phyloP scores from a whole-genome alignment of 2,329 filamentous ascomycete genomes.

The Diplodia sapinea region DNA sequence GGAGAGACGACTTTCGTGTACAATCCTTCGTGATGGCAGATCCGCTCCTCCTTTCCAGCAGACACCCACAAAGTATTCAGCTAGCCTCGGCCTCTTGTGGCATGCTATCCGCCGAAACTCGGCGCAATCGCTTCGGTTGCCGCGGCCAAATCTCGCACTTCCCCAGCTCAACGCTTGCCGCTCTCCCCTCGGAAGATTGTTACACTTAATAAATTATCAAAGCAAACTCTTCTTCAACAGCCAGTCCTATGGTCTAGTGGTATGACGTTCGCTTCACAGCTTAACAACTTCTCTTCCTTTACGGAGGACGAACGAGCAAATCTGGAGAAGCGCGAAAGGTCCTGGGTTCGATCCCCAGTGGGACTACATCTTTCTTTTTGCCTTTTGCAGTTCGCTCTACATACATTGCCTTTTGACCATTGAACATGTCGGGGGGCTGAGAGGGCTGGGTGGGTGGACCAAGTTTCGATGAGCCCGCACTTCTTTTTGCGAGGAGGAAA shows the following conservation, averaged over 20 bases:
- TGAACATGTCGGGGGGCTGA: too few species aligned
- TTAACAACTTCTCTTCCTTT: not conserved
- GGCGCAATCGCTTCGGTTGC: not conserved
- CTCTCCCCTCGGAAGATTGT: too few species aligned
- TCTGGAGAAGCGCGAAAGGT: slow-evolving; percentile 32
- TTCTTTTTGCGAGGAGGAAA: too few species aligned
- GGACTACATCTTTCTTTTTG: slow-evolving; percentile 30
- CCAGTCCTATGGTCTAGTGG: slow-evolving; percentile 32
- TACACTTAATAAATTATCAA: accelerated
- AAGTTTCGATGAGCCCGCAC: too few species aligned
- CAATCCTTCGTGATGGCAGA: not conserved
- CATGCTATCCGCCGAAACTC: not conserved
- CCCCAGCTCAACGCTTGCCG: too few species aligned
- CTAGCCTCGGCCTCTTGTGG: not conserved
- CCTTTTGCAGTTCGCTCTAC: not conserved
- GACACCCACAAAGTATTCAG: too few species aligned
- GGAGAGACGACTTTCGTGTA: not conserved
- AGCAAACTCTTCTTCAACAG: not conserved
- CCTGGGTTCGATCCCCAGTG: slow-evolving; percentile 35
- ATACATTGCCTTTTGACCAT: too few species aligned
- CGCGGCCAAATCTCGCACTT: not conserved
- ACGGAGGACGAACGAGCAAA: not conserved
- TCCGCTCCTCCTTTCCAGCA: not conserved
- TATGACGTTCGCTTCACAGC: slow-evolving; percentile 33
- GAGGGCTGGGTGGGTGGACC: too few species aligned